Evolutionary conservation across 2,329 filamentous ascomycete species (phyloP).

Genomic region (Magnaporthales sp.): DNA sequence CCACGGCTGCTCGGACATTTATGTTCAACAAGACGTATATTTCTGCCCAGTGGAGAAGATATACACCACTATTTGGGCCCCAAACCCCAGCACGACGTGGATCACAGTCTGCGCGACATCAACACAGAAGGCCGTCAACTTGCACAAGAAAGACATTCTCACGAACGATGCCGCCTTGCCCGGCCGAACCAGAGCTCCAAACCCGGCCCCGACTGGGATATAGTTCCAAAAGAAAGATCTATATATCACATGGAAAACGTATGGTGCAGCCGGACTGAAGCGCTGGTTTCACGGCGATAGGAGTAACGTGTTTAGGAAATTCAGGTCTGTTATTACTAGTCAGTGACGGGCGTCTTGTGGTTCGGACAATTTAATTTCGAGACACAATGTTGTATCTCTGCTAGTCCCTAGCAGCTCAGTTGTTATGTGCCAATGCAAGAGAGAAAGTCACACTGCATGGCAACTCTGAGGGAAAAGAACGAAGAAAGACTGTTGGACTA

Average conservation of each 20-base stretch:
- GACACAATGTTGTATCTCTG: no score
- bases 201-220: not conserved
- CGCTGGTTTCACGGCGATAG: not conserved
- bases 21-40: slow-evolving; percentile 1
- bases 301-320: not conserved
- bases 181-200: not conserved
- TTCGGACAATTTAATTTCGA: no score
- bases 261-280: not conserved
- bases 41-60: slow-evolving; percentile 4
- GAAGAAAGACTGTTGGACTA: not conserved
- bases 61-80: not conserved
- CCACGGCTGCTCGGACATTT: slow-evolving; percentile 5
- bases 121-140: not conserved
- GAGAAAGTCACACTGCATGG: no score
- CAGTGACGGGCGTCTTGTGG: not conserved
- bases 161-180: not conserved
- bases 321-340: not conserved
- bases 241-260: not conserved
- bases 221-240: not conserved
- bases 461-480: not conserved
- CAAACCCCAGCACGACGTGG: slow-evolving; percentile 2
- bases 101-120: slow-evolving; percentile 1
- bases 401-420: no score
- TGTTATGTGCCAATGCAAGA: no score
- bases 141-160: not conserved